A percentile compares a stretch with the other conserved stretches of the same genome.
These are phyloP conservation scores for Dispira simplex DNA, from an alignment of 192 early-diverging fungal species.

Conservation along the genomic window DNA sequence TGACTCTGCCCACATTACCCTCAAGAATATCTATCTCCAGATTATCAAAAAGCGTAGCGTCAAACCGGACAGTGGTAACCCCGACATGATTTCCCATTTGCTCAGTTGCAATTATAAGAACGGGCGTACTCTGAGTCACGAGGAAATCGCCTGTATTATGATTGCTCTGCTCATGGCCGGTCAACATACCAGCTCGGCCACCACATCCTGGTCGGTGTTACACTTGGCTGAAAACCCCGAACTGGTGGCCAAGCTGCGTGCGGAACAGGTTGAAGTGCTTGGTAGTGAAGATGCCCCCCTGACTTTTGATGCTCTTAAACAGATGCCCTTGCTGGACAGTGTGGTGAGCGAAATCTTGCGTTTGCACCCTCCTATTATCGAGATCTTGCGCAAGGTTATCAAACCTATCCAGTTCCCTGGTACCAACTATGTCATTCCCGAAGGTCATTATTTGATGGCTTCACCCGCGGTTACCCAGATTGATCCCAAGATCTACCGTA, in stretches of 20 bases:
- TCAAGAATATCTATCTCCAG: slow-evolving; percentile 60
- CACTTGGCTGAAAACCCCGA: slow-evolving; percentile 68
- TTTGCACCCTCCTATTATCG: slow-evolving; percentile 84
- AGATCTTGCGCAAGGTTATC: slow-evolving; percentile 86
- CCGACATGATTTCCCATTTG: slow-evolving; percentile 69
- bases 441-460: slow-evolving; percentile 75
- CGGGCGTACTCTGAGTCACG: slow-evolving; percentile 67
- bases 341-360: slow-evolving; percentile 85
- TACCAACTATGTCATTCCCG: slow-evolving; percentile 77
- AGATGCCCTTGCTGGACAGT: slow-evolving; percentile 59
- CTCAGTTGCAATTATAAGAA: slow-evolving; percentile 82
- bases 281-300: slow-evolving; percentile 38
- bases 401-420: slow-evolving; percentile 46
- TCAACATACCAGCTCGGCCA: slow-evolving; percentile 92
- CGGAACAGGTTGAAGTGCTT: slow-evolving; percentile 49
- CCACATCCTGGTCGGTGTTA: slow-evolving; percentile 80
- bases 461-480: slow-evolving; percentile 66
- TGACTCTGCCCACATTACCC: slow-evolving; percentile 68
- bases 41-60: slow-evolving; percentile 71
- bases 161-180: slow-evolving; percentile 95
- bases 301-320: slow-evolving; percentile 59
- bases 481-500: slow-evolving; percentile 63
- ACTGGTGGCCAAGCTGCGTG: slow-evolving; percentile 44
- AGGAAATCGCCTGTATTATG: slow-evolving; percentile 85
- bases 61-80: slow-evolving; percentile 30